Evolutionary conservation across 2,329 filamentous ascomycete species (phyloP), one percentile per base, ranked within the genome.

Genomic region (Pestalotiopsis fici): DNA sequence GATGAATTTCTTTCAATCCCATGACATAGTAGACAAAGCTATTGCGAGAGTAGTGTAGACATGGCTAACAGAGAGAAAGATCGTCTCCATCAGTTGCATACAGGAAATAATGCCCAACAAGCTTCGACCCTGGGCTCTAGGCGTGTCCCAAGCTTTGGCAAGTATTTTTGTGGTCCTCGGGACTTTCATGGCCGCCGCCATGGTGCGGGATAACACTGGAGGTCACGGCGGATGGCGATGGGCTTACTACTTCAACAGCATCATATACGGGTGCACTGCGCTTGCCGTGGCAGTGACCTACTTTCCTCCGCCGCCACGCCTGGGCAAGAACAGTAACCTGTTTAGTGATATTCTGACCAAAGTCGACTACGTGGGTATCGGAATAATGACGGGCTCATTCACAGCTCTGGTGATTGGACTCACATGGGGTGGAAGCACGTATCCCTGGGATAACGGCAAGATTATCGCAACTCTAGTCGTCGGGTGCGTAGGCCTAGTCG

Each of bases 391-490:
- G 21, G 62, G 62, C 23, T 27, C 62, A 31, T 56, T 64, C 28
- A 27, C 47, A 6, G 39, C 62, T 15, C 43, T 64, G 23, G 47
- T 56, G 21, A 55, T 57, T 23, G 47, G 23, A 2, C 21, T 64
- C 3, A 56, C 62, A 60, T 85, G 82, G 82, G 81, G 81, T 27
- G 89, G 88, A 1, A 84, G 84, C 55, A 81, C 87, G 68, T 88
- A 88, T 69, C 72, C 82, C 0, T 91, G 88, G 88, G 74, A 80
- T 1, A 87, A 86, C 0, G 76, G 79, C 0, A 83, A 87, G 69
- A 86, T 90, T 13, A 81, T 90, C 59, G 81, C 80, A 0, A 86
- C 87, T 0, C 72, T 91, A 1, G 77, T 87, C 0, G 73, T 89
- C 2, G 89, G 89, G 4, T 70, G 74, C 21, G 70, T 78, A 1